A percentile compares a stretch with the other conserved stretches of the same genome.
These are phyloP conservation scores for Cyanodermella asteris DNA, from an alignment of 2,329 filamentous ascomycete species.

Conservation along the genomic window DNA sequence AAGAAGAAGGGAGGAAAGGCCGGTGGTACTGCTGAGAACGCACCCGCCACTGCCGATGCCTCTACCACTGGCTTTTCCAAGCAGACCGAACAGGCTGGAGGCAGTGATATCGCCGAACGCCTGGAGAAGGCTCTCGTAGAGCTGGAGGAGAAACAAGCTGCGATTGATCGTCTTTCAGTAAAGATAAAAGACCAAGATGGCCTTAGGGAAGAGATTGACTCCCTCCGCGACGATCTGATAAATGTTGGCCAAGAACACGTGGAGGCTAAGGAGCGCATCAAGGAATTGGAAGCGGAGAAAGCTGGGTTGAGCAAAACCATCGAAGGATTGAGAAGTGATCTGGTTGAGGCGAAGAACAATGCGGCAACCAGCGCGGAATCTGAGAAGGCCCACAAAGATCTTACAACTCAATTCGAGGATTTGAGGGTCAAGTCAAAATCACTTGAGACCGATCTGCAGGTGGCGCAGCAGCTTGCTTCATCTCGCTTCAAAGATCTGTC, in stretches of 20 bases:
- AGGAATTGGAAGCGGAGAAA: slow-evolving; percentile 51
- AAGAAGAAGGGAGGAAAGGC: slow-evolving; percentile 54
- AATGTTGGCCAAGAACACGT: slow-evolving; percentile 67
- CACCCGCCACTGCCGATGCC: slow-evolving; percentile 6
- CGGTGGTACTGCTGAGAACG: slow-evolving; percentile 17
- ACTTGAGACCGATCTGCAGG: slow-evolving; percentile 63
- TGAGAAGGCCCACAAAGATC: slow-evolving; percentile 29
- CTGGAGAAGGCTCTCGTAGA: slow-evolving; percentile 16
- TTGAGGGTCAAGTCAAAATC: slow-evolving; percentile 47
- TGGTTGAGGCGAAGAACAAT: slow-evolving; percentile 31
- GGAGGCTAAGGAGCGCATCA: slow-evolving; percentile 52
- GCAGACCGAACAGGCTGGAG: slow-evolving; percentile 2
- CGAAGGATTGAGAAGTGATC: slow-evolving; percentile 46
- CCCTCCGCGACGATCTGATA: slow-evolving; percentile 56
- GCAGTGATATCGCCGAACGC: slow-evolving; percentile 9
- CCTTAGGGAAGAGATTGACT: slow-evolving; percentile 67
- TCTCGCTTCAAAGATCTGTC: slow-evolving; percentile 72
- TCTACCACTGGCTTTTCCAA: background rate
- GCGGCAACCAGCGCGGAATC: slow-evolving; percentile 24
- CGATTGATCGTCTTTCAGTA: slow-evolving; percentile 48
- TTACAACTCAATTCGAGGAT: slow-evolving; percentile 45
- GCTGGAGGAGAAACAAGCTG: slow-evolving; percentile 42
- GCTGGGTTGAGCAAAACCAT: slow-evolving; percentile 41
- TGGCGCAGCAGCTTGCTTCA: slow-evolving; percentile 68
- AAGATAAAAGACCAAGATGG: slow-evolving; percentile 57